Conservation (phyloP, 257 asterid genomes). For the Solanum neorickii region DNA sequence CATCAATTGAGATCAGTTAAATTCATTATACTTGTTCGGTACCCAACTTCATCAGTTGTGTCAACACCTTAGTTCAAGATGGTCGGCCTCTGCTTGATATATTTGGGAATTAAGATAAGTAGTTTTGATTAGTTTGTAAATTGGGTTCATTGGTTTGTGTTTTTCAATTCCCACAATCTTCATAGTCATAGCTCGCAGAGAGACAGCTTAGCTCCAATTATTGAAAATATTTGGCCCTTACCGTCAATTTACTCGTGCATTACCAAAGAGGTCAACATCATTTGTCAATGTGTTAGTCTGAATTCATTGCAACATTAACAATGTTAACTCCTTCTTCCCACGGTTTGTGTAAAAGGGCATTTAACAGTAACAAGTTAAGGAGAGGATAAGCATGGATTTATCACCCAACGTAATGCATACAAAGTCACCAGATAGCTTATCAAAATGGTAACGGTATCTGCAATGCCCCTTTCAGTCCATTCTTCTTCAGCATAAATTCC, state of each 20-base stretch:
- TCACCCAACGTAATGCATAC: background rate
- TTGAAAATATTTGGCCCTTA: background rate
- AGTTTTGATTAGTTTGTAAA: background rate
- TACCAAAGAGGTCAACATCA: background rate
- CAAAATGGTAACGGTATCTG: background rate
- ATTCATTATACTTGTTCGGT: background rate
- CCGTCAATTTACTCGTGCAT: background rate
- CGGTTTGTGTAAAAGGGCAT: background rate
- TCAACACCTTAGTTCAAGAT: background rate
- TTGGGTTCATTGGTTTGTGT: background rate
- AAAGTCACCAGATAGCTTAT: background rate
- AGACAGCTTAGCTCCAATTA: background rate
- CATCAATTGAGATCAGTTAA: background rate
- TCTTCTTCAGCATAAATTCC: background rate
- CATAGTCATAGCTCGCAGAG: background rate
- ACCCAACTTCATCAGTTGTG: background rate
- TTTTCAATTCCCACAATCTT: background rate
- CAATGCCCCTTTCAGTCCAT: background rate
- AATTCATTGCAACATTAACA: background rate
- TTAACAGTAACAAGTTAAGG: background rate
- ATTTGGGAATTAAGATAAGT: background rate
- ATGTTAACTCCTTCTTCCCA: background rate
- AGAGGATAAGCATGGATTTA: background rate
- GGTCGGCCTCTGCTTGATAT: background rate
- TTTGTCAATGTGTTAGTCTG: background rate